Evolutionary conservation across 202 grass and related monocot species (phyloP).

Genomic region (Schoenoplectus triqueter): DNA sequence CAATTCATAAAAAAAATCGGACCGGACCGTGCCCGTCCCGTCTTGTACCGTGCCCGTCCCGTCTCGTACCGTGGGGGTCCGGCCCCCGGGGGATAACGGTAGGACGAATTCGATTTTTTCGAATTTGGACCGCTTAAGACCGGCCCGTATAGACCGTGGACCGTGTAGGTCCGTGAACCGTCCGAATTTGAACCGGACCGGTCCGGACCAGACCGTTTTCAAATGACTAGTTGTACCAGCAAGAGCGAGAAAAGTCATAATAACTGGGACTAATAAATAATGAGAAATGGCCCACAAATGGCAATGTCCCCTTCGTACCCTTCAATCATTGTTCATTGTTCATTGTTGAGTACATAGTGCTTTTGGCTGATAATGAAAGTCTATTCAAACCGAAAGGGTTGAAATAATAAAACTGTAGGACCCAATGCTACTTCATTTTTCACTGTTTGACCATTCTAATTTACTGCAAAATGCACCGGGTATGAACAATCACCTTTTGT

Average conservation of each 20-base stretch:
- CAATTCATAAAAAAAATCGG: no score
- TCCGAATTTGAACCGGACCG: not conserved
- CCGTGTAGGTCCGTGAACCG: no score
- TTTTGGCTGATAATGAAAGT: slow-evolving; percentile 42
- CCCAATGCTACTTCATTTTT: not conserved
- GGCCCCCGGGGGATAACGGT: no score
- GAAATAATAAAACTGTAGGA: slow-evolving; percentile 17
- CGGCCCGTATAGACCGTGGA: no score
- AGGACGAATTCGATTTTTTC: no score
- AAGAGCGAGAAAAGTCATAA: not conserved
- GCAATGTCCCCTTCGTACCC: slow-evolving; percentile 38
- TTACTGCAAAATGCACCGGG: not conserved
- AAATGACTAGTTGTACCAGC: not conserved
- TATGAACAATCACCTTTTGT: no score
- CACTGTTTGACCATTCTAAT: slow-evolving; percentile 14
- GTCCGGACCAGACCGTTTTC: not conserved
- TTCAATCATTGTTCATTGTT: slow-evolving; percentile 33
- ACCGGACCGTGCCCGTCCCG: no score
- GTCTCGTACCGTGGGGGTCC: no score
- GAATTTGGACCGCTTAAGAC: no score
- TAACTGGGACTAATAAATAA: slow-evolving; percentile 11
- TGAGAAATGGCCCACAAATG: slow-evolving; percentile 15
- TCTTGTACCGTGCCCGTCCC: no score
- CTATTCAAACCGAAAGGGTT: slow-evolving; percentile 21
- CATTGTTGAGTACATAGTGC: slow-evolving; percentile 32